A percentile compares a stretch with the other conserved stretches of the same genome.
Evolutionary conservation across 2,329 filamentous ascomycete genomes (phyloP).

Genomic region (Colletotrichum acutatum): DNA sequence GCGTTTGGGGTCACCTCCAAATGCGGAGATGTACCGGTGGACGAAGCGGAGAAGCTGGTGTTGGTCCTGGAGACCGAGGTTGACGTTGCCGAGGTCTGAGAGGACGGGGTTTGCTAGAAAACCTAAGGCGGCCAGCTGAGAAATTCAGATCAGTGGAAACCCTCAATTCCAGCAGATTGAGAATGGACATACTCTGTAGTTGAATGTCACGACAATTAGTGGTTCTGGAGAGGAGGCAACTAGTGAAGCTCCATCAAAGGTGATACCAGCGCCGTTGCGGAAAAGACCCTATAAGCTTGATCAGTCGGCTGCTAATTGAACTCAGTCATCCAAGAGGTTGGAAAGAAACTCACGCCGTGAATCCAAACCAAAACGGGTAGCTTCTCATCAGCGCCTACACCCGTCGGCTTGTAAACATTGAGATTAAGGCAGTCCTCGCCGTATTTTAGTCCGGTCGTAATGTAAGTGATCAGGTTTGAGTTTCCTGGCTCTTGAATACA

Average conservation of each 20-base stretch:
- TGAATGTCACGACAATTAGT: conserved; percentile 42
- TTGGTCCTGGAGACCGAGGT: conserved; percentile 66
- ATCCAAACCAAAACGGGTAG: conserved; percentile 37
- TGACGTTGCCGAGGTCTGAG: conserved; percentile 52
- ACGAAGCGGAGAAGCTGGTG: conserved; percentile 64
- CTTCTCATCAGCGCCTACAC: conserved; percentile 5
- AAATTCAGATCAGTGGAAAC: neutral
- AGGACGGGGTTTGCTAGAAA: conserved; percentile 55
- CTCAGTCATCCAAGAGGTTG: neutral
- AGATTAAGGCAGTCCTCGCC: conserved; percentile 32
- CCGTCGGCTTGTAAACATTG: conserved; percentile 26
- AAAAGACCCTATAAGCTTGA: neutral
- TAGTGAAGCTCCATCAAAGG: conserved; percentile 38
- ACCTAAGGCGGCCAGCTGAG: conserved; percentile 43
- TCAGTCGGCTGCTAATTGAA: neutral
- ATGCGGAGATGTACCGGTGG: conserved; percentile 60
- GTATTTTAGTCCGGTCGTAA: neutral
- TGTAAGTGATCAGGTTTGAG: conserved; percentile 12
- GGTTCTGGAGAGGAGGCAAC: conserved; percentile 40
- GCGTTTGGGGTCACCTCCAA: conserved; percentile 62
- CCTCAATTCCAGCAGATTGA: accelerated
- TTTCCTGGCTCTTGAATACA: conserved; percentile 22
- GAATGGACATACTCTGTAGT: conserved; percentile 38
- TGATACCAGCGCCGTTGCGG: conserved; percentile 25
- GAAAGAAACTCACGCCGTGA: conserved; percentile 20